Percentiles rank a stretch among this genome's conserved stretches.
Evolutionary conservation across 1,284 basidiomycete genomes (phyloP).

Genomic region (Ceratobasidium sp.): DNA sequence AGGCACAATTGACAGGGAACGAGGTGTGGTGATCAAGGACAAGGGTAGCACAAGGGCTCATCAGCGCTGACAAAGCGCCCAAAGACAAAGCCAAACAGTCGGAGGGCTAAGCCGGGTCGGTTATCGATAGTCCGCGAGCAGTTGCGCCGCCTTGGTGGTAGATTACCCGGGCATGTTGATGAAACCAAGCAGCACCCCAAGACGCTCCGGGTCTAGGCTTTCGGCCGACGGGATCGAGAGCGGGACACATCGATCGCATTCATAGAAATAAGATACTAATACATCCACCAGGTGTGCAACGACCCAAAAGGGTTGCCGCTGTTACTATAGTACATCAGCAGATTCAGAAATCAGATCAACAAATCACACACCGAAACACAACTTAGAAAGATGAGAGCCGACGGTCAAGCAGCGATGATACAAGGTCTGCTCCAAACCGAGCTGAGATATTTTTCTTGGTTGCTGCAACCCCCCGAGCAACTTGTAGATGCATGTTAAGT

Average conservation of each 20-base stretch:
- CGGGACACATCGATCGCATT: no score
- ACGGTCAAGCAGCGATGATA: neutral
- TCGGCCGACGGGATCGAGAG: neutral
- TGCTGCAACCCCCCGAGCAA: neutral
- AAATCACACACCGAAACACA: no score
- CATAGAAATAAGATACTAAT: no score
- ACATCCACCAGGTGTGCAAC: no score
- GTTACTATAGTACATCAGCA: no score
- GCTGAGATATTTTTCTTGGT: constrained; percentile 25
- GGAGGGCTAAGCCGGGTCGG: neutral
- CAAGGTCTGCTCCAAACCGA: neutral
- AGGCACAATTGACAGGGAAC: neutral
- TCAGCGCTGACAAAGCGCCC: neutral
- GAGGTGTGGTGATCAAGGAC: neutral
- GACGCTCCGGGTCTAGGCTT: neutral
- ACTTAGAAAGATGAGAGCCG: constrained; percentile 1
- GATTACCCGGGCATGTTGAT: neutral
- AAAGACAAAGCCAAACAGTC: neutral
- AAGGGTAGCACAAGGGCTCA: neutral
- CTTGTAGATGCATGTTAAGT: neutral
- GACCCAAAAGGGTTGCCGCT: no score
- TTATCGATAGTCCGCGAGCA: neutral
- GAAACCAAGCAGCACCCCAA: neutral
- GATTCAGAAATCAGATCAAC: no score
- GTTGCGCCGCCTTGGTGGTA: neutral